Conservation (phyloP, 2,329 filamentous ascomycete genomes). For the Colletotrichum eremochloae region DNA sequence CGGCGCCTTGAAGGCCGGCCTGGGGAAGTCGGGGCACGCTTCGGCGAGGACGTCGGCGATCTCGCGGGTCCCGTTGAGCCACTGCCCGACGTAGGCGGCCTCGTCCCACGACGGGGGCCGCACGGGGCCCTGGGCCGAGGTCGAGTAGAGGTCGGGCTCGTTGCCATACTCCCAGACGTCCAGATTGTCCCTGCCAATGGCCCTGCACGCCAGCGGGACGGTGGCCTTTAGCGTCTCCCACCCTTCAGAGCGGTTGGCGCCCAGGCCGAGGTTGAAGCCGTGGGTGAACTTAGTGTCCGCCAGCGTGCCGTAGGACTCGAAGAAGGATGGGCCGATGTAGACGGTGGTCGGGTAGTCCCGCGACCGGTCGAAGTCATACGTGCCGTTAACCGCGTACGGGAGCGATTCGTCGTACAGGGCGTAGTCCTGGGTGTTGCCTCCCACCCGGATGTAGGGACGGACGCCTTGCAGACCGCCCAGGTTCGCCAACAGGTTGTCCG, state of each 20-base stretch:
- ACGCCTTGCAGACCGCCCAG: constrained; percentile 65
- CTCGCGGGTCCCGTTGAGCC: constrained; percentile 66
- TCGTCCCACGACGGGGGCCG: constrained; percentile 68
- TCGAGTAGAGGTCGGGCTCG: constrained; percentile 72
- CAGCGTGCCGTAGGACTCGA: constrained; percentile 73
- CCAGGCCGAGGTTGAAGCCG: constrained; percentile 71
- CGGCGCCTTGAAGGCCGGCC: constrained; percentile 66
- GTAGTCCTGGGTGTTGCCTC: constrained; percentile 77
- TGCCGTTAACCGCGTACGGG: constrained; percentile 64
- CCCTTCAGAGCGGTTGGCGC: constrained; percentile 63
- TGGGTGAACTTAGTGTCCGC: constrained; percentile 69
- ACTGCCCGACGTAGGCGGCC: constrained; percentile 67
- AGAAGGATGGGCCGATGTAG: constrained; percentile 71
- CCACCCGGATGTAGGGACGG: constrained; percentile 72
- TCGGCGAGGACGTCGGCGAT: constrained; percentile 61
- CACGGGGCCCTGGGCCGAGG: constrained; percentile 63
- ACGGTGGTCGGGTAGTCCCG: constrained; percentile 72
- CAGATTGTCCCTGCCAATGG: constrained; percentile 63
- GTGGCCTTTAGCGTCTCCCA: constrained; percentile 67
- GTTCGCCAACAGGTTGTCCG: constrained; percentile 70
- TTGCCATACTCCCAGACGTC: constrained; percentile 75
- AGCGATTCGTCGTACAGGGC: constrained; percentile 70
- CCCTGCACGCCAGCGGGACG: constrained; percentile 68
- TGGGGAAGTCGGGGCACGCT: constrained; percentile 64
- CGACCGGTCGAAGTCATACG: constrained; percentile 62